Percentiles rank a stretch among this genome's conserved stretches.
phyloP scores from a whole-genome alignment of 2,329 filamentous ascomycete genomes.

The Cercospora janseana region DNA sequence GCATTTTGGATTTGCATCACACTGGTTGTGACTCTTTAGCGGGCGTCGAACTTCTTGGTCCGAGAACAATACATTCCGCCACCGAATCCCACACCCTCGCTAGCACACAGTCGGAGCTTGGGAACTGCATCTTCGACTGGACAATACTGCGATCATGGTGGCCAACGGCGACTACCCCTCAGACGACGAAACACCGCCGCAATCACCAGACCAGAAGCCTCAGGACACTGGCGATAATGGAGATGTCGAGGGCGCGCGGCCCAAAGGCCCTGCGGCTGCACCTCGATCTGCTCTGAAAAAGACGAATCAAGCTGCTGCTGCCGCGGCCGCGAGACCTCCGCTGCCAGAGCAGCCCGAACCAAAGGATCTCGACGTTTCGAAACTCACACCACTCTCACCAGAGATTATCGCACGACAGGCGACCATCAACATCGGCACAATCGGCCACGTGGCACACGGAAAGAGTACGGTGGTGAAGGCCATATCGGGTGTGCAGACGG shows the following conservation, averaged over 20 bases:
- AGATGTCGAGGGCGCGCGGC: constrained; percentile 59
- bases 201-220: constrained; percentile 52
- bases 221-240: constrained; percentile 65
- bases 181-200: constrained; percentile 54
- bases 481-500: constrained; percentile 97
- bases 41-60: neutral
- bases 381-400: constrained; percentile 79
- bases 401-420: constrained; percentile 98
- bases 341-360: constrained; percentile 92
- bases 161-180: constrained; percentile 55
- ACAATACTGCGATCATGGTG: constrained; percentile 44
- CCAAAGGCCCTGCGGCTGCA: constrained; percentile 59
- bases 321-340: constrained; percentile 59
- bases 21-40: constrained; percentile 7
- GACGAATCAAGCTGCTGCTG: constrained; percentile 55
- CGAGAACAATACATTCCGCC: neutral
- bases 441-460: constrained; percentile 99
- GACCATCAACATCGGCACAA: constrained; percentile 98
- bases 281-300: constrained; percentile 87
- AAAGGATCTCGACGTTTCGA: constrained; percentile 77
- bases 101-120: neutral
- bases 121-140: neutral
- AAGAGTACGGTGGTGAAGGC: constrained; percentile 99
- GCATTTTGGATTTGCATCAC: constrained; percentile 6
- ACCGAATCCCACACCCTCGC: neutral